Evolutionary conservation across 768 basidiomycete species (phyloP).

Genomic region (Russula earlei): DNA sequence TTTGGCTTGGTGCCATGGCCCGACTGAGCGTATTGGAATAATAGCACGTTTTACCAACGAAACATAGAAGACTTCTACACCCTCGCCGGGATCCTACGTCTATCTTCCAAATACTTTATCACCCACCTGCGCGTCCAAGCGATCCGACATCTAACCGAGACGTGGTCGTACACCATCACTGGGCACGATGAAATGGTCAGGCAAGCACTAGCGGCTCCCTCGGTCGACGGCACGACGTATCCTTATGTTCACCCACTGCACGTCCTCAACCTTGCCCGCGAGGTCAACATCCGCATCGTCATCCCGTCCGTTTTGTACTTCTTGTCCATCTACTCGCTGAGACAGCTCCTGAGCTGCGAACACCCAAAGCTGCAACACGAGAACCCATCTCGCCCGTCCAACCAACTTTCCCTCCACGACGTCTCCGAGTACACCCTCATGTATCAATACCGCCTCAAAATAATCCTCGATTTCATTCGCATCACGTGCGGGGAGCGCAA

Average conservation of each 20-base stretch:
- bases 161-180: constrained; percentile 44
- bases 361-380: constrained; percentile 43
- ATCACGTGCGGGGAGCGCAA: constrained; percentile 30
- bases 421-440: constrained; percentile 44
- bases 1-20: constrained; percentile 1
- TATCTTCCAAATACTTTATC: constrained; percentile 54
- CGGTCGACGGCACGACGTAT: constrained; percentile 38
- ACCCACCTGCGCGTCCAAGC: constrained; percentile 41
- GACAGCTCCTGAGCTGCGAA: constrained; percentile 38
- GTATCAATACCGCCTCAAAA: constrained; percentile 45
- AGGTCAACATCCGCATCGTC: constrained; percentile 37
- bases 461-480: constrained; percentile 41
- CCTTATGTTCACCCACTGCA: constrained; percentile 52
- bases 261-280: constrained; percentile 46
- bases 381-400: constrained; percentile 43
- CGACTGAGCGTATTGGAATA: constrained; percentile 12
- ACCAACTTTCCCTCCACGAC: constrained; percentile 33
- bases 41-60: constrained; percentile 33
- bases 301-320: constrained; percentile 47
- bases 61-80: constrained; percentile 44
- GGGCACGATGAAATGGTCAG: constrained; percentile 51
- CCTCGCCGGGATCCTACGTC: constrained; percentile 47
- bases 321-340: constrained; percentile 46
- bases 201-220: constrained; percentile 35
- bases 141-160: constrained; percentile 38